Base-by-base conservation (phyloP, 352 stramenopile species). In the Pythium oligandrum region DNA sequence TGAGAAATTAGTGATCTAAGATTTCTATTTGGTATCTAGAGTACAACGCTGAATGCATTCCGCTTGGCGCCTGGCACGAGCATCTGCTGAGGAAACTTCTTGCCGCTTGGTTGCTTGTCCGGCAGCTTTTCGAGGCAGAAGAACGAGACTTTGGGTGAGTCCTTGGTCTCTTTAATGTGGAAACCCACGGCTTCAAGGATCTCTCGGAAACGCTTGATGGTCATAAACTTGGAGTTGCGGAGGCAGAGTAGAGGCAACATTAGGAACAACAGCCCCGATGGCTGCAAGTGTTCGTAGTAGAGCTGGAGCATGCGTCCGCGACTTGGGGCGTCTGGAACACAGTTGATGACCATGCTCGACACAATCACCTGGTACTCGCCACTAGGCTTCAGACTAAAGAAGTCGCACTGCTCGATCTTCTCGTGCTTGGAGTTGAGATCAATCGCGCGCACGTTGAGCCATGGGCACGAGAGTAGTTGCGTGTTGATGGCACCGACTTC, bases 401-500 rank as follows among this genome's bases (percentile, higher is more conserved):
- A 98, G 64, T 98, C 90, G 40, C 82, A 66, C 65, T 96, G 82
- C 65, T 97, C 79, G 55, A 98, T 97, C 55, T 71, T 62, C 32
- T 93, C 79, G 66, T 97, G 74, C 45, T 85, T 86, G 11, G 93
- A 96, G 59, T 94, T 88, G 48, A 99, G 78, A 66, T 99, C 96
- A 56, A 99, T 98, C 5, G 95, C 94, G 40, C 86, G 73, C n/a
- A 98, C 91, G 38, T 95, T 47, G 8, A 98, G 68, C 71, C 78
- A 93, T 47, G 95, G 89, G 54, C 91, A 95, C 61, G 96, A 89
- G n/a, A 98, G 68, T 33, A 99, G 75, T 68, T 98, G 88, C 43
- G 90, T 98, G 66, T 98, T 99, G 62, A 99, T 98, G 38, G 95
- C 95, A 39, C 96, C 96, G 44, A 99, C 81, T 61, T 95, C 86